phyloP scores from a whole-genome alignment of 2,329 filamentous ascomycete genomes.

The Phialophora tarda region DNA sequence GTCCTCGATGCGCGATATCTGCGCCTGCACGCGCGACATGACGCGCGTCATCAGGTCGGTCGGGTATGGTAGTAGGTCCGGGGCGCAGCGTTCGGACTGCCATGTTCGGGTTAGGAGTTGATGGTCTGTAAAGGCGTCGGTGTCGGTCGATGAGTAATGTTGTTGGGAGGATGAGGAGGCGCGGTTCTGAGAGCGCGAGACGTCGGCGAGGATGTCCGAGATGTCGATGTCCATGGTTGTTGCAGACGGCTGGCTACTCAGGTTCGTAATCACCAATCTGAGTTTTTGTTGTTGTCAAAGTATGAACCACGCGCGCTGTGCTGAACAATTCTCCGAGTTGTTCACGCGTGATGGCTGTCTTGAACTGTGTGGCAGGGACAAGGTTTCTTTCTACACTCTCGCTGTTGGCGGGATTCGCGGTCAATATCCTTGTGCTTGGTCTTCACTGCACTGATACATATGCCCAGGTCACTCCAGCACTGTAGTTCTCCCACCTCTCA shows the following conservation, averaged over 20 bases:
- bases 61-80: conserved; percentile 83
- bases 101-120: conserved; percentile 89
- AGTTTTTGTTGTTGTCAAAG: too few species aligned
- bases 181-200: conserved; percentile 43
- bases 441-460: not conserved
- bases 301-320: too few species aligned
- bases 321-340: too few species aligned
- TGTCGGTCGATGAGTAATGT: conserved; percentile 24
- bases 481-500: not conserved
- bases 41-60: conserved; percentile 80
- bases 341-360: not conserved
- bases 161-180: conserved; percentile 9
- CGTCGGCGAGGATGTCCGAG: conserved; percentile 56
- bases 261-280: not conserved
- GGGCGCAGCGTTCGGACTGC: conserved; percentile 88
- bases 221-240: conserved; percentile 38
- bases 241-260: not conserved
- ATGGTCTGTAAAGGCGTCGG: conserved; percentile 64
- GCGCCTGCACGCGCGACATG: conserved; percentile 68
- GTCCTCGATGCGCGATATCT: conserved; percentile 72
- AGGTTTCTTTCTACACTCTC: not conserved
- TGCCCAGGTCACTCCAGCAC: too few species aligned
- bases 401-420: not conserved
- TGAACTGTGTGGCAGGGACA: not conserved
- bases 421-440: not conserved